Base-by-base conservation (phyloP, 805 yeast species). In the Saturnispora hagleri region DNA sequence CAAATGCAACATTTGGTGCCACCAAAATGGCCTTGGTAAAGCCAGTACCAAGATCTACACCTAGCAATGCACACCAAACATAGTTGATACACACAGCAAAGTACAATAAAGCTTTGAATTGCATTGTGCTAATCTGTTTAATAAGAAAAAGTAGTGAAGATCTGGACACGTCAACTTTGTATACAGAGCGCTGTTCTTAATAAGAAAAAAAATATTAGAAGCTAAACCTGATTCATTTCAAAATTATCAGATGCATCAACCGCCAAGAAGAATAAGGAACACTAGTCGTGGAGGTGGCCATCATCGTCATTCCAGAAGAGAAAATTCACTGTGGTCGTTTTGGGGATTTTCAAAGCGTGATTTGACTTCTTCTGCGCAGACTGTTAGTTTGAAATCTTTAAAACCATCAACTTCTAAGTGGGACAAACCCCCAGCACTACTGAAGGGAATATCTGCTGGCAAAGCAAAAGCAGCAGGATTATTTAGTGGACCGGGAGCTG, bases 1-100 rank as follows among this genome's bases (percentile, higher is more conserved):
- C 98, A 63, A 90, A 82, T 15, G 89, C 85, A 20, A 89, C 81
- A 12, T 89, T 88, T 0, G 97, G 97, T 0, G 97, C 96, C 41
- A 93, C 86, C 45, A 93, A 72, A 47, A 84, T 87, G 2, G 96
- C 89, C 65, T 93, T 93, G 24, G 89, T 79, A 71, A 74, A 86
- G 61, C 89, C 91, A 51, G 86, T 84, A 50, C 99, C 99, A 62
- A 76, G 82, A 65, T 93, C 99, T 40, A 93, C 73, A 22, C 97
- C 98, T 47, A 93, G 70, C 9, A 93, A 76, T 2, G 97, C 91
- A 10, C 78, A 81, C 9, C 42, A 38, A 10, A 12, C 22, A 38
- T 20, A 38, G 15, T 20, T 20, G 17, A 38, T 18, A 18, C 24
- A 38, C 24, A 38, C 13, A 6, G 24, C 12, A 38, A 38, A 38